Base-by-base conservation (phyloP, 257 asterid genomes). In the Salvia miltiorrhiza region DNA sequence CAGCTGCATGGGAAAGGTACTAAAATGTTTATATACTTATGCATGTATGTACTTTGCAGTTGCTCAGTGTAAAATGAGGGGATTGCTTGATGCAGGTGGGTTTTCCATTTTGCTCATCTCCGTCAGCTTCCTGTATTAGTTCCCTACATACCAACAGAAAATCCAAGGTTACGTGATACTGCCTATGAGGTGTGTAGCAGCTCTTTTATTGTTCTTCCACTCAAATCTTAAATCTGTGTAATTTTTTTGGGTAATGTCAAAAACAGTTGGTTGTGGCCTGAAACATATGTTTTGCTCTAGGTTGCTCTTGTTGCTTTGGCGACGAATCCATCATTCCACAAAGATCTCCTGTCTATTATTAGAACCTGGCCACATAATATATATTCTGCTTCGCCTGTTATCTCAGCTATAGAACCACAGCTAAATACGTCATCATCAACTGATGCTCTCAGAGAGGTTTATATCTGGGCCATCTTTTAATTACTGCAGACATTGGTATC, bases 1-100 rank as follows among this genome's bases (percentile, higher is more conserved):
- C 99, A 65, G 84, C 95, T 53, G 97, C 97, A 64, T 94, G 99
- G 99, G 99, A 94, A 84, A 91, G 99, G 99, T 91, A 79, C 56
- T 58, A 12, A 35, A 35, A 37, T 74, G 41, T 47, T 41, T 71
- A 16, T 49, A 40, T 63, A 54, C 72, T 19, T 26, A 40, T 23
- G 24, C 48, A 24, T 55, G 50, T 16, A 23, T 35, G 23, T 69
- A 30, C 24, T 48, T 70, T 20, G 17, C 23, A 63, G 71, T 58
- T 40, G 40, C 17, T 39, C 72, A 24, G 33, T 64, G 59, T 60
- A 64, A 69, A 76, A 64, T 57, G 62, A 16, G 23, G 3, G 37
- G 70, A 43, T 56, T 82, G 50, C 68, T 63, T 76, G 55, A 50
- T 73, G 56, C 83, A 94, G 98, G 79, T 92, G 98, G 99, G 94